These are phyloP conservation scores for Centaurea solstitialis DNA, from an alignment of 129 eudicot genomes.

Conservation along the genomic window DNA sequence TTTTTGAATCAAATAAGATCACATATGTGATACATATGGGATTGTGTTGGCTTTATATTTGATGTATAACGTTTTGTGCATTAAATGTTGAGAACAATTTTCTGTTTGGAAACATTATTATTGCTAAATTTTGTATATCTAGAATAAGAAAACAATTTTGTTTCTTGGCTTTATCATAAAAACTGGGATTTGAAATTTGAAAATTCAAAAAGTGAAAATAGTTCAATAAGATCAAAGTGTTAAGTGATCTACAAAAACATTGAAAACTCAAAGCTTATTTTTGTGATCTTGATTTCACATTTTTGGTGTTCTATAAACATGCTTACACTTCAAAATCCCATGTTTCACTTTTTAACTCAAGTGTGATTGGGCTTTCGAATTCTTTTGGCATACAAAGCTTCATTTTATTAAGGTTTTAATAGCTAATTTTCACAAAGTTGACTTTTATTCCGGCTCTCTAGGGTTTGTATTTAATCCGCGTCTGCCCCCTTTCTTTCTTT, in stretches of 20 bases:
- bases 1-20: background rate
- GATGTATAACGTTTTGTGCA: constrained; percentile 4
- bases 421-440: background rate
- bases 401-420: background rate
- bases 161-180: background rate
- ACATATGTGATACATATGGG: constrained; percentile 4
- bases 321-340: background rate
- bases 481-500: constrained; percentile 6
- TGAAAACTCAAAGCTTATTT: background rate
- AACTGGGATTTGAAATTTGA: background rate
- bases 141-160: constrained; percentile 9
- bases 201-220: constrained; percentile 1
- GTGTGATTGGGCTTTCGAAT: constrained; percentile 6
- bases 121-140: constrained; percentile 1
- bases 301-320: background rate
- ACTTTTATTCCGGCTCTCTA: constrained; percentile 11
- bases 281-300: background rate
- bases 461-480: constrained; percentile 9
- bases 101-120: background rate
- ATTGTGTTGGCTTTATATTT: constrained; percentile 9
- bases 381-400: constrained; percentile 3
- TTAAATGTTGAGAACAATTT: constrained; percentile 6
- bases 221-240: background rate
- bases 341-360: background rate
- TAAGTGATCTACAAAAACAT: background rate